Percentiles rank a stretch among this genome's conserved stretches.
phyloP scores from a whole-genome alignment of 306 rosid genomes.

The Cyclanthera cordifolia region DNA sequence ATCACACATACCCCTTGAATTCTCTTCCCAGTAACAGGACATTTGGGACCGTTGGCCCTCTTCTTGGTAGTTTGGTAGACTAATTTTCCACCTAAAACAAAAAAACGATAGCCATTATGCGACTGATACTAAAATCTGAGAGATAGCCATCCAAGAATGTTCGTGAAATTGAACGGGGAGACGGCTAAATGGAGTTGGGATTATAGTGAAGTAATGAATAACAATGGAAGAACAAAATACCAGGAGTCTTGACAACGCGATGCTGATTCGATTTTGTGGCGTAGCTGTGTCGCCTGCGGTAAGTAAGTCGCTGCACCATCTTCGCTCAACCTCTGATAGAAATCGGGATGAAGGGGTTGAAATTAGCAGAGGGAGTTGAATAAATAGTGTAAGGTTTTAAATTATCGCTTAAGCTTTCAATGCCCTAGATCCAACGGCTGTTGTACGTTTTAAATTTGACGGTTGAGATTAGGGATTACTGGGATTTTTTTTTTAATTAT shows the following conservation, averaged over 20 bases:
- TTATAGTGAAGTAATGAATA: background rate
- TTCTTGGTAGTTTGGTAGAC: constrained; percentile 76
- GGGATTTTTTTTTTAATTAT: too few relatives aligned
- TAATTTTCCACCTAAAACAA: constrained; percentile 54
- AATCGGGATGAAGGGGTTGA: background rate
- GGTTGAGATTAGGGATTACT: constrained; percentile 3
- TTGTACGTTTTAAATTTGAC: background rate
- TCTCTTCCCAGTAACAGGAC: constrained; percentile 90
- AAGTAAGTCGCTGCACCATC: background rate
- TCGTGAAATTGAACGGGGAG: background rate
- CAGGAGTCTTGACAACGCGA: constrained; percentile 22
- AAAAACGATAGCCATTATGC: background rate
- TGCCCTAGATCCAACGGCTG: constrained; percentile 15
- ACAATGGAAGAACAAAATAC: constrained; percentile 18
- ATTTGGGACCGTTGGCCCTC: constrained; percentile 90
- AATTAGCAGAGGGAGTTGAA: background rate
- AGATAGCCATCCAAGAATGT: background rate
- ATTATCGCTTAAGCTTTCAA: background rate
- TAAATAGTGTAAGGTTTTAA: background rate
- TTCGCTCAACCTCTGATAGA: background rate
- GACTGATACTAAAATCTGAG: background rate
- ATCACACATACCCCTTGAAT: constrained; percentile 62
- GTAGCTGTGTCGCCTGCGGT: background rate
- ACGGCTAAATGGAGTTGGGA: background rate
- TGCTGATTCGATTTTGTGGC: background rate